A percentile compares a stretch with the other conserved stretches of the same genome.
These are phyloP conservation scores for Oryza meyeriana DNA, from an alignment of 176 grass and related monocot species.

Conservation along the genomic window DNA sequence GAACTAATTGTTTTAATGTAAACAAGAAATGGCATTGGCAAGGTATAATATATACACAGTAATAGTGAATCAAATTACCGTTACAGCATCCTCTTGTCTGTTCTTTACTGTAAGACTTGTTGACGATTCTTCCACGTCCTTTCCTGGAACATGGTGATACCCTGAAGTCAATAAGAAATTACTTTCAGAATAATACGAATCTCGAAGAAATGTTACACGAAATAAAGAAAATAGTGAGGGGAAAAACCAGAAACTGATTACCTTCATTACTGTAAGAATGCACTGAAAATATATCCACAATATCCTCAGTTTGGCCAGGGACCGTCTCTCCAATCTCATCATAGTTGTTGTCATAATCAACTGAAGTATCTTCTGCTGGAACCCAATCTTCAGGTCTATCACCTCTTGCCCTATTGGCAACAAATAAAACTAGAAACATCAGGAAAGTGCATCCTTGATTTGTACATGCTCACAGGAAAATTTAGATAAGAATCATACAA, in stretches of 20 bases:
- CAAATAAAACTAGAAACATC: slow-evolving; percentile 24
- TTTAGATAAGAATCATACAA: slow-evolving; percentile 47
- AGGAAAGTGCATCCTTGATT: background rate
- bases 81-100: slow-evolving; percentile 39
- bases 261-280: slow-evolving; percentile 38
- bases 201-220: too few species aligned
- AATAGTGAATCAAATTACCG: slow-evolving; percentile 41
- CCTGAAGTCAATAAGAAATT: slow-evolving; percentile 9
- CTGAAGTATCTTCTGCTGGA: slow-evolving; percentile 38
- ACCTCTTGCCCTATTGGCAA: slow-evolving; percentile 47
- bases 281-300: slow-evolving; percentile 58
- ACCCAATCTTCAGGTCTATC: slow-evolving; percentile 96
- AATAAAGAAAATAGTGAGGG: background rate
- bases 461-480: slow-evolving; percentile 1
- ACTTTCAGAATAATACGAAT: background rate
- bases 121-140: slow-evolving; percentile 54
- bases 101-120: slow-evolving; percentile 19
- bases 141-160: slow-evolving; percentile 51
- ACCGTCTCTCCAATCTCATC: slow-evolving; percentile 35
- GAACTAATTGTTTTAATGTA: background rate
- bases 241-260: slow-evolving; percentile 7
- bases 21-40: background rate
- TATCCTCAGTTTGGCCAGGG: slow-evolving; percentile 20
- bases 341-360: slow-evolving; percentile 14
- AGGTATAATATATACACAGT: background rate